Evolutionary conservation across 2,329 filamentous ascomycete genomes (phyloP).

Genomic region (Fusarium secorum): DNA sequence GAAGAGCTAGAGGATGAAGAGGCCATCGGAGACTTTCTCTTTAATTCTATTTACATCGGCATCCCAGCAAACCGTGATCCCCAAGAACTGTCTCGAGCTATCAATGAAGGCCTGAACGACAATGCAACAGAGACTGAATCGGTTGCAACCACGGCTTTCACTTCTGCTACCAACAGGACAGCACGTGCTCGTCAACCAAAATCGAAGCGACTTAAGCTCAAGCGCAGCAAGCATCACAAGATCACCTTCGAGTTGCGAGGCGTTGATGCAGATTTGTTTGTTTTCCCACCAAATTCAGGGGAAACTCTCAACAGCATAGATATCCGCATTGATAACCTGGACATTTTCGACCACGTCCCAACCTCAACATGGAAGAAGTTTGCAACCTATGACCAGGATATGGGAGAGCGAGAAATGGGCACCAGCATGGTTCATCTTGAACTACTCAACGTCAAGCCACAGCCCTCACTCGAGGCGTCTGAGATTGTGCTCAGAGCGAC

Average conservation of each 20-base stretch:
- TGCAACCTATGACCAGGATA: conserved; percentile 88
- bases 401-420: conserved; percentile 83
- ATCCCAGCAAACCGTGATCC: conserved; percentile 88
- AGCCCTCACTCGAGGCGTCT: conserved; percentile 83
- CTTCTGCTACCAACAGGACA: conserved; percentile 63
- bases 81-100: conserved; percentile 79
- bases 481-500: conserved; percentile 85
- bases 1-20: conserved; percentile 82
- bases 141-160: conserved; percentile 77
- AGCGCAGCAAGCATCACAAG: conserved; percentile 90
- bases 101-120: conserved; percentile 90
- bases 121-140: conserved; percentile 89
- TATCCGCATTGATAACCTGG: conserved; percentile 80
- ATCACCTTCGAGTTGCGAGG: conserved; percentile 93
- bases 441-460: conserved; percentile 84
- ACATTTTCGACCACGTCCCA: conserved; percentile 92
- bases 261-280: conserved; percentile 80
- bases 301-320: conserved; percentile 91
- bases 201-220: conserved; percentile 74
- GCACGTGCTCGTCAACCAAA: conserved; percentile 52
- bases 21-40: conserved; percentile 92
- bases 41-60: conserved; percentile 98
- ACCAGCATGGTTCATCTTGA: conserved; percentile 92
- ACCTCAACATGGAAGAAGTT: conserved; percentile 99
- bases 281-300: conserved; percentile 77